phyloP scores from a whole-genome alignment of 257 asterid species.

The Capsicum chinense region DNA sequence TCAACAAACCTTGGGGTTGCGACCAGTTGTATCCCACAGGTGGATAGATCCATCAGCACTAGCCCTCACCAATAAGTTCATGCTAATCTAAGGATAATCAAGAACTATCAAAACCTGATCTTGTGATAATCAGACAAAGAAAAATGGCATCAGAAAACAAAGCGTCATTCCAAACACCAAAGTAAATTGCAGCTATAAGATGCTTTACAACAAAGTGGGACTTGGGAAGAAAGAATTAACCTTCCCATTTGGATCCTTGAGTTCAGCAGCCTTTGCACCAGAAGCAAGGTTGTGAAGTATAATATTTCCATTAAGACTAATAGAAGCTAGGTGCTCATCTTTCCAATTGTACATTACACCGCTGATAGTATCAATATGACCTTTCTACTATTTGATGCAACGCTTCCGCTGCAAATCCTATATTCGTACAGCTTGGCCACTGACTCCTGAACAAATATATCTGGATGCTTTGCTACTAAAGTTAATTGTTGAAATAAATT shows the following conservation, averaged over 20 bases:
- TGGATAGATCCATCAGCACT: constrained; percentile 99
- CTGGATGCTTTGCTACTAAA: constrained; percentile 96
- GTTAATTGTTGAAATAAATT: constrained; percentile 79
- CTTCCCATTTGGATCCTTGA: constrained; percentile 95
- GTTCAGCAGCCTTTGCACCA: constrained; percentile 89
- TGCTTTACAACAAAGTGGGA: constrained; percentile 26
- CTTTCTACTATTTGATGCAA: constrained; percentile 95
- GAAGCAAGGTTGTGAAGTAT: constrained; percentile 97
- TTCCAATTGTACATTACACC: constrained; percentile 95
- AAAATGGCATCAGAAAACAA: constrained; percentile 39
- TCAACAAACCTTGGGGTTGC: constrained; percentile 82
- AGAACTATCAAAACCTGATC: constrained; percentile 91
- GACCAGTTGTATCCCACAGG: constrained; percentile 97
- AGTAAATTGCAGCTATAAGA: constrained; percentile 30
- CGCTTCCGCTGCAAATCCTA: constrained; percentile 98
- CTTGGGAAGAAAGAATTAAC: constrained; percentile 46
- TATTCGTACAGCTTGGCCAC: constrained; percentile 89
- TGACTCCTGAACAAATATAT: constrained; percentile 94
- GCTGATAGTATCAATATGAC: constrained; percentile 85
- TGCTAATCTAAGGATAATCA: constrained; percentile 91
- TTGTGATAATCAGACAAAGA: constrained; percentile 43
- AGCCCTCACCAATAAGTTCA: constrained; percentile 96
- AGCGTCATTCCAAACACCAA: constrained; percentile 29
- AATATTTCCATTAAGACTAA: constrained; percentile 91
- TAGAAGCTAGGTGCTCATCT: constrained; percentile 97